Conservation (phyloP, 768 basidiomycete species). For the Kwoniella pini region DNA sequence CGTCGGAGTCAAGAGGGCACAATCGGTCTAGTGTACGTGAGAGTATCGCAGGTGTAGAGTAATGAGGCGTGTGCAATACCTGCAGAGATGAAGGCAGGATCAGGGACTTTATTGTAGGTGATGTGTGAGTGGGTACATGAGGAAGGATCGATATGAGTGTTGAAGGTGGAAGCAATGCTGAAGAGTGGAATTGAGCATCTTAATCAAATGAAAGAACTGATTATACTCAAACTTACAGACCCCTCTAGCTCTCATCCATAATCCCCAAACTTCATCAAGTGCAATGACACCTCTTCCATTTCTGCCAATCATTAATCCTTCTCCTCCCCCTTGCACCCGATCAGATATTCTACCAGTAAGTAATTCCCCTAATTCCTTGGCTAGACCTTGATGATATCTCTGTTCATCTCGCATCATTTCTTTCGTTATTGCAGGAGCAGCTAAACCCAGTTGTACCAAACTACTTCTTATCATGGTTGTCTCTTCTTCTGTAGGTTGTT, state of each 20-base stretch:
- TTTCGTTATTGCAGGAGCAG: conserved; percentile 78
- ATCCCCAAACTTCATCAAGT: conserved; percentile 90
- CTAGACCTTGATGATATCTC: conserved; percentile 76
- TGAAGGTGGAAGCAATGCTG: conserved; percentile 85
- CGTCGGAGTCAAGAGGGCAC: background rate
- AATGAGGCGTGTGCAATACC: conserved; percentile 82
- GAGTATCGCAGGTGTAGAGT: conserved; percentile 68
- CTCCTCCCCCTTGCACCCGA: conserved; percentile 30
- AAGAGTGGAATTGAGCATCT: too few relatives aligned
- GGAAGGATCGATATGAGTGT: conserved; percentile 77
- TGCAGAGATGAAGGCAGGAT: conserved; percentile 71
- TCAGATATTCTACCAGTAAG: conserved; percentile 59
- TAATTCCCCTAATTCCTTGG: conserved; percentile 74
- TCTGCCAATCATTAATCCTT: conserved; percentile 69
- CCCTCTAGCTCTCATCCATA: conserved; percentile 90
- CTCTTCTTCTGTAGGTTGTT: conserved; percentile 26
- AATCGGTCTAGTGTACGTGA: conserved; percentile 60
- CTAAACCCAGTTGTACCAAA: conserved; percentile 82
- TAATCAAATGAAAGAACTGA: background rate
- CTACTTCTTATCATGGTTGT: conserved; percentile 85
- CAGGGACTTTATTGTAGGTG: conserved; percentile 67
- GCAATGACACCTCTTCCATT: conserved; percentile 72
- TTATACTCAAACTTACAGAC: conserved; percentile 64
- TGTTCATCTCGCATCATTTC: conserved; percentile 85
- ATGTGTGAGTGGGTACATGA: conserved; percentile 66